Conservation (phyloP, 2,329 filamentous ascomycete species). For the Hortaea sp. region DNA sequence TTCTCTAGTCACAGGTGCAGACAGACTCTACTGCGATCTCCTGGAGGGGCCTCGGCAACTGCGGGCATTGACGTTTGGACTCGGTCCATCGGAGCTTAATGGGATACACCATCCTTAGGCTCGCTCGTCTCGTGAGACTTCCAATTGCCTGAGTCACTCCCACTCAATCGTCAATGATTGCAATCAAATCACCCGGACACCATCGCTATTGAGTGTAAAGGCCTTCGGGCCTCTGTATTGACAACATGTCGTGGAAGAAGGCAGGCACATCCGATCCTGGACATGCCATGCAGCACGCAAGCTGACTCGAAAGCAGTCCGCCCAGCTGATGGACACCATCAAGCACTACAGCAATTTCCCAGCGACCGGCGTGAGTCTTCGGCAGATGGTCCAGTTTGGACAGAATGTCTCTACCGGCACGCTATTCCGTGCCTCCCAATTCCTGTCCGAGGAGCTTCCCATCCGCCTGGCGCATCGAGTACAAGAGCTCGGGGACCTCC, state of each 20-base stretch:
- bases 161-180: neutral
- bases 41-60: neutral
- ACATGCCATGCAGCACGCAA: conserved; percentile 1
- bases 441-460: conserved; percentile 93
- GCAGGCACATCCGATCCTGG: conserved; percentile 7
- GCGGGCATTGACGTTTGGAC: neutral
- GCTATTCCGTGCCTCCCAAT: conserved; percentile 93
- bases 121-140: neutral
- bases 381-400: conserved; percentile 99
- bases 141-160: neutral
- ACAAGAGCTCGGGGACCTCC: conserved; percentile 81
- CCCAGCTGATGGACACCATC: conserved; percentile 22
- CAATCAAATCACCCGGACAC: neutral
- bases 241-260: conserved; percentile 25
- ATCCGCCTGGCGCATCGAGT: conserved; percentile 95
- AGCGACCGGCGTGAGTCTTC: conserved; percentile 86
- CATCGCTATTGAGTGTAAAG: neutral
- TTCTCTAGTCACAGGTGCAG: neutral
- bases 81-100: neutral
- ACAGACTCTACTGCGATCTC: neutral
- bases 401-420: conserved; percentile 88
- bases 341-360: conserved; percentile 58
- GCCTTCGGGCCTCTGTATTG: conserved; percentile 1
- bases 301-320: conserved; percentile 5
- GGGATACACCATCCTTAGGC: no score